These are phyloP conservation scores for Mucuna pruriens DNA, from an alignment of 306 rosid genomes.

Conservation along the genomic window DNA sequence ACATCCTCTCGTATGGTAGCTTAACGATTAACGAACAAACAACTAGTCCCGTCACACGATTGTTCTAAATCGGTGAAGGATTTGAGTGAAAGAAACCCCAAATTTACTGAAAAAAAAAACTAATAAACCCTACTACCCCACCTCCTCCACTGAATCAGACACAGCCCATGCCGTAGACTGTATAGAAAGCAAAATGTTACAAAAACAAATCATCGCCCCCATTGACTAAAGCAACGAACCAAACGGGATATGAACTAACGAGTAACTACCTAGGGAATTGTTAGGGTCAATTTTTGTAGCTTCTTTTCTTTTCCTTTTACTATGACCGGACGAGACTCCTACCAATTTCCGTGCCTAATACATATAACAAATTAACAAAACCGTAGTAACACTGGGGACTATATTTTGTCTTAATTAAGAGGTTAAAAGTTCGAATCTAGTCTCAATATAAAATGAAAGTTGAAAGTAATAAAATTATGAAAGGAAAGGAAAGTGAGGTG, in stretches of 20 bases:
- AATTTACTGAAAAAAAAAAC: neutral
- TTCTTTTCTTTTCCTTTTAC: neutral
- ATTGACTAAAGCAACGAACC: neutral
- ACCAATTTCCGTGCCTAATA: neutral
- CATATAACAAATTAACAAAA: too few species aligned
- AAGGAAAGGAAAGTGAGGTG: neutral
- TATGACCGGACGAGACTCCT: neutral
- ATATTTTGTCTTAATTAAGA: too few species aligned
- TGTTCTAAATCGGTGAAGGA: neutral
- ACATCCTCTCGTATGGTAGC: too few species aligned
- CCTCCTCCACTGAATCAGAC: neutral
- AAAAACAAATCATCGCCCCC: neutral
- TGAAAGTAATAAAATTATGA: neutral
- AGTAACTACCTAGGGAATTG: slow-evolving; percentile 5
- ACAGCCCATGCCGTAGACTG: neutral
- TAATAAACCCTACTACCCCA: slow-evolving; percentile 29
- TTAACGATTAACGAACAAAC: neutral
- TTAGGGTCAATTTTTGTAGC: neutral
- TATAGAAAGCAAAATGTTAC: neutral
- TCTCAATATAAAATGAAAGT: too few species aligned
- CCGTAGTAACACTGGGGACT: too few species aligned
- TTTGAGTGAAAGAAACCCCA: neutral
- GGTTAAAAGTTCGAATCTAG: too few species aligned
- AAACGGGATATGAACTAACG: neutral
- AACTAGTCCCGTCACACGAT: neutral